These are phyloP conservation scores for Aureobasidium zeae DNA, from an alignment of 2,329 filamentous ascomycete species.

Conservation along the genomic window DNA sequence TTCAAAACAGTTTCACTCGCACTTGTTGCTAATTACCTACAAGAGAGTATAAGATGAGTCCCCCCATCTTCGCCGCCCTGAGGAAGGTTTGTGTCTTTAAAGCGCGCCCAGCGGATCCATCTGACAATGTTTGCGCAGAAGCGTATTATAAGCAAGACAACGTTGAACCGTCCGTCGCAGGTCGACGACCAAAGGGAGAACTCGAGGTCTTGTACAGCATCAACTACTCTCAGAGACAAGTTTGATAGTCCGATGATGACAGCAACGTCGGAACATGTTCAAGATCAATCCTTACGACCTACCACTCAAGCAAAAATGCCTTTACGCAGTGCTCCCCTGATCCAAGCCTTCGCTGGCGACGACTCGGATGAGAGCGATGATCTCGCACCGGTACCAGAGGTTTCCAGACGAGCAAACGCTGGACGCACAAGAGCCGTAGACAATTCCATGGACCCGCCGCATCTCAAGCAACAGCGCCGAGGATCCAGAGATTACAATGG, in stretches of 20 bases:
- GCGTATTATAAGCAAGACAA: neutral
- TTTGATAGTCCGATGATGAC: too few species aligned
- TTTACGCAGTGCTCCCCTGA: neutral
- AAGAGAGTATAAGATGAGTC: slow-evolving; percentile 2
- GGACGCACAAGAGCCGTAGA: neutral
- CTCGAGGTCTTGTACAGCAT: slow-evolving; percentile 6
- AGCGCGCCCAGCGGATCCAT: too few species aligned
- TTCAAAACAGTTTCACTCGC: too few species aligned
- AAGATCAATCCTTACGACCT: too few species aligned
- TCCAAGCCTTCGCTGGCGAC: neutral
- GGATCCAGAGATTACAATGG: too few species aligned
- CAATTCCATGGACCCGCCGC: slow-evolving; percentile 19
- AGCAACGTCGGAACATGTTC: slow-evolving; percentile 5
- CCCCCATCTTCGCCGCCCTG: slow-evolving; percentile 5
- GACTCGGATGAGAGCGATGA: slow-evolving; percentile 3
- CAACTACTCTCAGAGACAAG: slow-evolving; percentile 8
- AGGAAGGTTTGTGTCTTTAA: slow-evolving; percentile 9
- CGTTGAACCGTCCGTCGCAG: neutral
- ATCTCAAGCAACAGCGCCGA: slow-evolving; percentile 30
- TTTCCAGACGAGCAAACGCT: neutral
- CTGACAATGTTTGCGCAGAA: neutral
- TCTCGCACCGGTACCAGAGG: neutral
- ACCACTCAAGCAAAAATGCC: too few species aligned
- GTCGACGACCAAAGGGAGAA: neutral
- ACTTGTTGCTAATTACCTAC: too few species aligned